phyloP scores from a whole-genome alignment of 495 filamentous ascomycete genomes.

The Delitschia confertaspora region DNA sequence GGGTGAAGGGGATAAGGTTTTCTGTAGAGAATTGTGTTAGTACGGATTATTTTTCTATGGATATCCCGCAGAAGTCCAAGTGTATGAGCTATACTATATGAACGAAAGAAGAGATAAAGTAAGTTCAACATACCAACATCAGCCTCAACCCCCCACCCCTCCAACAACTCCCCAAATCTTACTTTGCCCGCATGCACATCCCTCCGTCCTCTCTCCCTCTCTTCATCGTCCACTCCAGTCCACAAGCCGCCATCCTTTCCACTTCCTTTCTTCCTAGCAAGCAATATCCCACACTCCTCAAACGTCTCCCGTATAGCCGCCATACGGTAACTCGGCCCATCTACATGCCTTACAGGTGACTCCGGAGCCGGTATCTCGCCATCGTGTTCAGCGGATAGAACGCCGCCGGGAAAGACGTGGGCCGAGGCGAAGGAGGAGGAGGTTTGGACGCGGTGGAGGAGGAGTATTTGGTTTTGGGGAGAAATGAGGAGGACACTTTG shows the following conservation, averaged over 20 bases:
- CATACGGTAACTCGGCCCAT: slow-evolving; percentile 59
- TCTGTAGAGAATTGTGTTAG: slow-evolving; percentile 33
- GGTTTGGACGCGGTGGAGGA: slow-evolving; percentile 75
- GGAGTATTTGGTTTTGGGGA: slow-evolving; percentile 72
- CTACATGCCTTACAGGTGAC: slow-evolving; percentile 48
- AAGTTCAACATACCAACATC: slow-evolving; percentile 50
- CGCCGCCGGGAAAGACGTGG: slow-evolving; percentile 95
- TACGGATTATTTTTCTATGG: too few species aligned
- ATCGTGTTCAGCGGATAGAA: slow-evolving; percentile 63
- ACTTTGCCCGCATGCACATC: slow-evolving; percentile 54
- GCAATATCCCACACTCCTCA: slow-evolving; percentile 85
- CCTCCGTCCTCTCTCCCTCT: slow-evolving; percentile 56
- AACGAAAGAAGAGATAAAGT: not conserved
- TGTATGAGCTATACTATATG: not conserved
- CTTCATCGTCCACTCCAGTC: slow-evolving; percentile 48
- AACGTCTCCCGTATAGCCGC: slow-evolving; percentile 87
- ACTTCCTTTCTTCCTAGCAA: slow-evolving; percentile 53
- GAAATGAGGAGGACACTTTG: slow-evolving; percentile 79
- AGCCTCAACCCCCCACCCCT: slow-evolving; percentile 47
- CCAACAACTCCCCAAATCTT: slow-evolving; percentile 60
- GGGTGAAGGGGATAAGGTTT: slow-evolving; percentile 70
- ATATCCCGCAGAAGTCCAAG: too few species aligned
- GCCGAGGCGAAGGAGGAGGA: slow-evolving; percentile 81
- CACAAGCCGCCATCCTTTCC: slow-evolving; percentile 38
- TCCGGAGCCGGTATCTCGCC: slow-evolving; percentile 46